Evolutionary conservation across 208 protist species (phyloP), one percentile per base, ranked within the genome.

Genomic region (Herpetomonas tarakana): DNA sequence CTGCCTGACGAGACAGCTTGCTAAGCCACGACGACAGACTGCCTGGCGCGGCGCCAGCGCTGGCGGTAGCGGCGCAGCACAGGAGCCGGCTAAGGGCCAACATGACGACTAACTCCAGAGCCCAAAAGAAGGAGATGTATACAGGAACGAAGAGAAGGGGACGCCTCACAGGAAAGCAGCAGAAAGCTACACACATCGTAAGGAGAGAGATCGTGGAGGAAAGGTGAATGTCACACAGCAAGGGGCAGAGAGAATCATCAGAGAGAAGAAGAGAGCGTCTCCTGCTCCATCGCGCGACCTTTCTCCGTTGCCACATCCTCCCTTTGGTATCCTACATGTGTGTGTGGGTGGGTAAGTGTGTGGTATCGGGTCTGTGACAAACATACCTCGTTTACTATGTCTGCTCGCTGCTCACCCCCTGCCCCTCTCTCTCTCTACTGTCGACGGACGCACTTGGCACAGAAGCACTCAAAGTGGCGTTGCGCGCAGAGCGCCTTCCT

Each of bases 401-500:
- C n/a, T n/a, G n/a, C n/a, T n/a, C n/a, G n/a, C n/a, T n/a, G n/a
- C n/a, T n/a, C n/a, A n/a, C n/a, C n/a, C n/a, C n/a, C n/a, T n/a
- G n/a, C n/a, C n/a, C n/a, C n/a, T n/a, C n/a, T n/a, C n/a, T n/a
- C n/a, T n/a, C n/a, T n/a, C n/a, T 46, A 92, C 49, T 88, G 68
- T 3, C 52, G 67, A 14, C 78, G 78, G 28, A 95, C 72, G 53
- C 89, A 95, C 54, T 78, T 82, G 0, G 74, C 30, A 31, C 89
- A 95, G 61, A 86, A 93, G 58, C 89, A 95, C 58, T 87, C 75
- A 72, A 95, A 95, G 68, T 95, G 76, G 9, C 89, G 74, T 69
- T 95, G 86, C 27, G 78, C 68, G 58, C 83, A 93, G 27, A 95
- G 75, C 6, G 81, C 81, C 46, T 80, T 78, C 41, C 89, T 74